Percentiles rank a stretch among this genome's conserved stretches.
phyloP scores from a whole-genome alignment of 129 eudicot species.

The Flaveria bidentis region DNA sequence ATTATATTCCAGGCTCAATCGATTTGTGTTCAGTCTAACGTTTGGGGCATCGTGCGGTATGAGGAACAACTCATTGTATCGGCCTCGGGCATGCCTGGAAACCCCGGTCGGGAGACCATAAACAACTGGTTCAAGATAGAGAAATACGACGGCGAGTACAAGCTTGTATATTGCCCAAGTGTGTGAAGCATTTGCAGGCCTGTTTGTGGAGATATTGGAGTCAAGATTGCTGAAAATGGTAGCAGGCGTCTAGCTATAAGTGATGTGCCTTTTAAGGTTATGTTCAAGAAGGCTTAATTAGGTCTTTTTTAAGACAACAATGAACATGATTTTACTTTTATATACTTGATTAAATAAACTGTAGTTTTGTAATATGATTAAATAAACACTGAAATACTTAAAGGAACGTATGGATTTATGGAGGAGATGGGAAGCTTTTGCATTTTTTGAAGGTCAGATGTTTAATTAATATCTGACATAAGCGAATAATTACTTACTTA shows the following conservation, averaged over 20 bases:
- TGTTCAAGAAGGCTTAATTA: slow-evolving; percentile 41
- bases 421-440: no score
- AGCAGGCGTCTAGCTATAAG: slow-evolving; percentile 39
- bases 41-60: slow-evolving; percentile 45
- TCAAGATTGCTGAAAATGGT: slow-evolving; percentile 39
- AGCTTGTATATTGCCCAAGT: slow-evolving; percentile 51
- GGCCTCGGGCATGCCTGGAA: slow-evolving; percentile 47
- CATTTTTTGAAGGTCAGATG: no score
- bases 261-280: slow-evolving; percentile 41
- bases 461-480: no score
- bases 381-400: no score
- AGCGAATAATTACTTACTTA: no score
- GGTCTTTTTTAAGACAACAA: not conserved
- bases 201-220: slow-evolving; percentile 46
- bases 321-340: not conserved
- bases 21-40: slow-evolving; percentile 42
- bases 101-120: slow-evolving; percentile 45
- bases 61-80: slow-evolving; percentile 37
- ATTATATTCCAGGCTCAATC: slow-evolving; percentile 41
- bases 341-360: slow-evolving; percentile 15
- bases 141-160: slow-evolving; percentile 37
- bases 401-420: no score
- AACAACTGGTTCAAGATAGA: slow-evolving; percentile 61
- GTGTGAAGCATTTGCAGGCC: slow-evolving; percentile 46
- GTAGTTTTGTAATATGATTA: not conserved